phyloP scores from a whole-genome alignment of 768 basidiomycete genomes.

The Kwoniella botswanensis region DNA sequence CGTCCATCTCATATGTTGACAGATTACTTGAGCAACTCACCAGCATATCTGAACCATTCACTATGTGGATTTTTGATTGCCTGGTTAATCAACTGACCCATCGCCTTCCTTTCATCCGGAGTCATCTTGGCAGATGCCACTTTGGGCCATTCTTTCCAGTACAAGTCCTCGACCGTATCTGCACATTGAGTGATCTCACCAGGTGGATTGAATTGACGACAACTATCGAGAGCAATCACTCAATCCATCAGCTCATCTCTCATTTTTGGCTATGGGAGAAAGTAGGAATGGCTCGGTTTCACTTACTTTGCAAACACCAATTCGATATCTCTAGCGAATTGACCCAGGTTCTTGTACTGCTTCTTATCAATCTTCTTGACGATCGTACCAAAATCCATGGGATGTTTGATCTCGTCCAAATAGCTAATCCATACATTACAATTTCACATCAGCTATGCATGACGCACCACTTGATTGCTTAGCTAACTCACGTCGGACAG shows the following conservation, averaged over 20 bases:
- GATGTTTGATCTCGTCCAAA: constrained; percentile 84
- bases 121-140: constrained; percentile 73
- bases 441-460: background rate
- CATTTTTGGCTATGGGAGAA: too few species aligned
- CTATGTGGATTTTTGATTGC: constrained; percentile 73
- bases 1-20: background rate
- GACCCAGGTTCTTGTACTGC: constrained; percentile 79
- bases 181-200: constrained; percentile 74
- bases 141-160: constrained; percentile 86
- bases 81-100: constrained; percentile 71
- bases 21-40: constrained; percentile 15
- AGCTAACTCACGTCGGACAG: constrained; percentile 78
- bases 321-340: constrained; percentile 77
- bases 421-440: constrained; percentile 64
- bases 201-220: constrained; percentile 88
- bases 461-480: background rate
- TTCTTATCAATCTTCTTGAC: constrained; percentile 68
- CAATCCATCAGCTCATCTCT: too few species aligned
- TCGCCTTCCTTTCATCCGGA: constrained; percentile 76
- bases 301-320: constrained; percentile 76
- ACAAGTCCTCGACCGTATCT: constrained; percentile 72
- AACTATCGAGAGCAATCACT: constrained; percentile 55
- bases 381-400: constrained; percentile 94
- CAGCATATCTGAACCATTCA: constrained; percentile 53
- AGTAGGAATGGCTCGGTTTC: too few species aligned